These are phyloP conservation scores for Phaseolus coccineus DNA, from an alignment of 331 rosid species.

Conservation along the genomic window DNA sequence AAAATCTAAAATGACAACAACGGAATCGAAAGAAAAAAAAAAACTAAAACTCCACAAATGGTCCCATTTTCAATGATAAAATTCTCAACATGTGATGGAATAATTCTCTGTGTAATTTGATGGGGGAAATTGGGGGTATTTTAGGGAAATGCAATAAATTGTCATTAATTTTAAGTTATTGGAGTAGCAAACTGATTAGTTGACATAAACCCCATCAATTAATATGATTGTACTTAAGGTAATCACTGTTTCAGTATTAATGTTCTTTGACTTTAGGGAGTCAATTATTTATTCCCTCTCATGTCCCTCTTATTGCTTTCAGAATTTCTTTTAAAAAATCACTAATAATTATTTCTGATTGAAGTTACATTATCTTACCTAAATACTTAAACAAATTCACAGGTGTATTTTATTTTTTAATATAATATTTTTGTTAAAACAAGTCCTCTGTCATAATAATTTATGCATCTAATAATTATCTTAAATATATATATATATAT, in stretches of 20 bases:
- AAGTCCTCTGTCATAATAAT: neutral
- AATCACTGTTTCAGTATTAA: slow-evolving; percentile 28
- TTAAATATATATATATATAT: neutral
- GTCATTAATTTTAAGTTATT: neutral
- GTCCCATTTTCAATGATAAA: slow-evolving; percentile 38
- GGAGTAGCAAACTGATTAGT: slow-evolving; percentile 40
- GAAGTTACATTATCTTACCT: neutral
- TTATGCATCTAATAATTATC: neutral
- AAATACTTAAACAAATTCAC: neutral
- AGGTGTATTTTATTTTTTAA: neutral
- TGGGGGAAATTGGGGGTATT: neutral
- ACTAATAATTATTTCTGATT: neutral
- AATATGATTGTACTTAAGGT: slow-evolving; percentile 19
- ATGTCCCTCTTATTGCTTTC: neutral
- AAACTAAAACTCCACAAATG: neutral
- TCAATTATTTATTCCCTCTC: slow-evolving; percentile 23
- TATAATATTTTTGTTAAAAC: neutral
- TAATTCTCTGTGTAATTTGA: neutral
- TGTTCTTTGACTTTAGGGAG: slow-evolving; percentile 20
- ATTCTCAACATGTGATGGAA: neutral
- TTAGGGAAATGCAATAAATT: slow-evolving; percentile 36
- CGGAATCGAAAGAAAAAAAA: neutral
- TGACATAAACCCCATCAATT: slow-evolving; percentile 10
- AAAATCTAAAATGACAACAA: neutral
- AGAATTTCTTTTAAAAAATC: neutral